Conservation (phyloP, 805 yeast genomes). For the Schizosaccharomyces lindneri region DNA sequence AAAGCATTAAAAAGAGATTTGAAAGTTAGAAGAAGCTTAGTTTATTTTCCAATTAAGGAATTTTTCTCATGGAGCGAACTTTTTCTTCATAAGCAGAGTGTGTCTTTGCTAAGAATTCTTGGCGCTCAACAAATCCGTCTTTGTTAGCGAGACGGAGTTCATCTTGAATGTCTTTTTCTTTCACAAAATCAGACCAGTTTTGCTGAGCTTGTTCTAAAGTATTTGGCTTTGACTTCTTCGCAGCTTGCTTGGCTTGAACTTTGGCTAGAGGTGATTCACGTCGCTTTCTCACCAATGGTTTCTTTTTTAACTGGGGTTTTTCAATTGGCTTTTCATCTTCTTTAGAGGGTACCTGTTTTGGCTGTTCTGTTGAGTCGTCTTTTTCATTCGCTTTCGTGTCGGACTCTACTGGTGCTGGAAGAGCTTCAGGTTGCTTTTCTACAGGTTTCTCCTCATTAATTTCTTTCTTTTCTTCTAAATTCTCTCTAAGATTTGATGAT, state of each 20-base stretch:
- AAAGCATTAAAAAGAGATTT: no score
- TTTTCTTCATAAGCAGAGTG: conserved; percentile 32
- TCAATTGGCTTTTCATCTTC: neutral
- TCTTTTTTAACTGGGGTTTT: neutral
- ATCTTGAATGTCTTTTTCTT: conserved; percentile 56
- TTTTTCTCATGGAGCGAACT: conserved; percentile 19
- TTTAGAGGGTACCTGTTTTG: neutral
- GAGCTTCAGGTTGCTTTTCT: neutral
- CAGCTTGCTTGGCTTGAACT: conserved; percentile 6
- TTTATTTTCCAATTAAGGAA: neutral
- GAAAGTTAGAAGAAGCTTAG: no score
- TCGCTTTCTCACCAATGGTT: neutral
- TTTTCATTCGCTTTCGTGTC: no score
- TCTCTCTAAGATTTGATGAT: neutral
- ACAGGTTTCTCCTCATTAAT: neutral
- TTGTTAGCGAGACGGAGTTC: conserved; percentile 62
- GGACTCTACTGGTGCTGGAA: no score
- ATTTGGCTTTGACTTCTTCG: conserved; percentile 48
- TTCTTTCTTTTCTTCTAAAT: neutral
- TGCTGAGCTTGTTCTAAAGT: conserved; percentile 79
- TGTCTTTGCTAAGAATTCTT: conserved; percentile 63
- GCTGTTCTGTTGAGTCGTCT: no score
- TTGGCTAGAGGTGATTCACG: neutral
- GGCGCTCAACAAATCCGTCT: conserved; percentile 76
- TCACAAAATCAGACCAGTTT: conserved; percentile 91